Percentiles rank a stretch among this genome's conserved stretches.
Evolutionary conservation across 2,329 filamentous ascomycete genomes (phyloP).

Genomic region (Sporothrix schenckii): DNA sequence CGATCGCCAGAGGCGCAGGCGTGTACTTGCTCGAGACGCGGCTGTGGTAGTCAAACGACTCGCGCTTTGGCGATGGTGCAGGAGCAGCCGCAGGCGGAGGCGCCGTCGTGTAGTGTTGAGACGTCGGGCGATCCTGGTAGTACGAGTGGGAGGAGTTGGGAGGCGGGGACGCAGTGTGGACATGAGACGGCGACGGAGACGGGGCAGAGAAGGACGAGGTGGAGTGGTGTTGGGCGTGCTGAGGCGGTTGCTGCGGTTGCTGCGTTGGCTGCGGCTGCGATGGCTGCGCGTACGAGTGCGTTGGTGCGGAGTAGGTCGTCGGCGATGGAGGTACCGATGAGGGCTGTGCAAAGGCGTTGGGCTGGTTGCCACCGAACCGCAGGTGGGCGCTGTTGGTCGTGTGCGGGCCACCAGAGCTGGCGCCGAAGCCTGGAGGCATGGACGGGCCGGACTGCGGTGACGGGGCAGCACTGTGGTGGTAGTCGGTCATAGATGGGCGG

Average conservation of each 20-base stretch:
- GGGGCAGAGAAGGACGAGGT: constrained; percentile 31
- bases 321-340: constrained; percentile 44
- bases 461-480: constrained; percentile 34
- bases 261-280: constrained; percentile 28
- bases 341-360: constrained; percentile 35
- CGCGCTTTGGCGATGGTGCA: constrained; percentile 31
- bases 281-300: constrained; percentile 36
- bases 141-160: constrained; percentile 32
- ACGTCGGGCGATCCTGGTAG: constrained; percentile 41
- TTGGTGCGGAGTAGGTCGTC: constrained; percentile 37
- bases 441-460: constrained; percentile 36
- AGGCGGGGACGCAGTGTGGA: constrained; percentile 5
- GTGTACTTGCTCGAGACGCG: constrained; percentile 33
- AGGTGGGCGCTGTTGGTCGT: constrained; percentile 30
- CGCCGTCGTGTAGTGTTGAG: constrained; percentile 40
- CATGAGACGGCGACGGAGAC: constrained; percentile 27
- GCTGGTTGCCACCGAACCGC: constrained; percentile 32
- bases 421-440: constrained; percentile 39
- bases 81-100: constrained; percentile 28
- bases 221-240: constrained; percentile 31
- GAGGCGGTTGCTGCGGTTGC: constrained; percentile 29
- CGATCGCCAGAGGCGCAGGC: constrained; percentile 30
- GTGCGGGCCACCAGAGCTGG: constrained; percentile 38
- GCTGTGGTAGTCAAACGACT: constrained; percentile 34
- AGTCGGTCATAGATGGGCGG: constrained; percentile 43